phyloP scores from a whole-genome alignment of 2,329 filamentous ascomycete genomes.

The Hypoxylon sp. region DNA sequence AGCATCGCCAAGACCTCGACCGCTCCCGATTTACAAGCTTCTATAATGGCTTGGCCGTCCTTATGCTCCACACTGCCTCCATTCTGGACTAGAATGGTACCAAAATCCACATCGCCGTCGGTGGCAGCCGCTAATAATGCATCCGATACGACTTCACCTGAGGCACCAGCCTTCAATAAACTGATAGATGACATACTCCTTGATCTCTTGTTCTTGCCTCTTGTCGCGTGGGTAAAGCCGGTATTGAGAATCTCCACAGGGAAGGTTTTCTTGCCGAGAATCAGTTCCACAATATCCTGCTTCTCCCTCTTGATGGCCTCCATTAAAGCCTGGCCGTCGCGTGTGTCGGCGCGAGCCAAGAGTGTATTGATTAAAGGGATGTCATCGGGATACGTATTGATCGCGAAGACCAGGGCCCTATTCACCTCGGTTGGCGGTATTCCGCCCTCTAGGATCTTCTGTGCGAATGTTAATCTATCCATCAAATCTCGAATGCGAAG shows the following conservation, averaged over 20 bases:
- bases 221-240: constrained; percentile 62
- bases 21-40: constrained; percentile 68
- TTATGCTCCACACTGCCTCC: constrained; percentile 67
- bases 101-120: constrained; percentile 67
- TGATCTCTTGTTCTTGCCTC: constrained; percentile 57
- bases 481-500: constrained; percentile 66
- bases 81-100: constrained; percentile 65
- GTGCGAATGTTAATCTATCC: constrained; percentile 66
- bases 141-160: constrained; percentile 62
- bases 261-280: constrained; percentile 61
- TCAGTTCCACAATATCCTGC: constrained; percentile 62
- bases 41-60: constrained; percentile 68
- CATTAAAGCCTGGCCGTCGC: constrained; percentile 65
- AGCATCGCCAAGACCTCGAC: constrained; percentile 66
- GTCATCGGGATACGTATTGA: constrained; percentile 65
- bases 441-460: constrained; percentile 65
- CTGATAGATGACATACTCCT: constrained; percentile 63
- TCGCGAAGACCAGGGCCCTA: constrained; percentile 66
- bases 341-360: constrained; percentile 63
- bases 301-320: constrained; percentile 64
- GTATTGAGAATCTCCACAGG: constrained; percentile 58
- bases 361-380: constrained; percentile 64
- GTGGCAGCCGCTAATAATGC: constrained; percentile 67
- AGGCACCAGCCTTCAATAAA: constrained; percentile 64
- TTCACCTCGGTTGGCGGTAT: constrained; percentile 65